Evolutionary conservation across 345 rosid genomes (phyloP).

Genomic region (Pistacia atlantica): DNA sequence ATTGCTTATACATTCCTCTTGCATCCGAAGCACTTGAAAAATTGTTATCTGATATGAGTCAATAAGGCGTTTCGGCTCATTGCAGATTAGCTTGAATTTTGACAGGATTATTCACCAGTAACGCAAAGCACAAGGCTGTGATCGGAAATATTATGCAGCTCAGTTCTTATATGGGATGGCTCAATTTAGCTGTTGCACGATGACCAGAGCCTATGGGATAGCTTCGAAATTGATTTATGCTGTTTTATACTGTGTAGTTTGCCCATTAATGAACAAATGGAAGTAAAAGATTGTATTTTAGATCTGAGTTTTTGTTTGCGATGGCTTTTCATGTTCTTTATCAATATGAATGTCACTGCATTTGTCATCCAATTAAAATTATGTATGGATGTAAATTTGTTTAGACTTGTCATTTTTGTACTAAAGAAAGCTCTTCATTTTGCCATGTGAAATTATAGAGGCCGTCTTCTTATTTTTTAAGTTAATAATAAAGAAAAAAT

Average conservation of each 20-base stretch:
- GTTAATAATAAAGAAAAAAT: no score
- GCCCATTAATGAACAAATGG: neutral
- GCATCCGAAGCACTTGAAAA: conserved; percentile 66
- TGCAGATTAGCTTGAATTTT: neutral
- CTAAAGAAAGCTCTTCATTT: no score
- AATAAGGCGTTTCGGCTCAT: conserved; percentile 16
- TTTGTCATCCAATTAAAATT: no score
- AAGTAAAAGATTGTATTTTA: neutral
- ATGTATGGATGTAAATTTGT: no score
- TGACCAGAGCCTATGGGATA: neutral
- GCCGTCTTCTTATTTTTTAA: no score
- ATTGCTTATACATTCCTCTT: conserved; percentile 79
- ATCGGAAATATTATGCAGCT: neutral
- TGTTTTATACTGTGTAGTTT: neutral
- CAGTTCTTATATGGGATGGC: neutral
- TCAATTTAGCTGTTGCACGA: neutral
- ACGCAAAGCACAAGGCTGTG: neutral
- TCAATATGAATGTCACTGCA: no score
- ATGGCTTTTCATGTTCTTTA: no score
- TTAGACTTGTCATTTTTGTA: no score
- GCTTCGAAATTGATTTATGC: neutral
- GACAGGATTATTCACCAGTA: neutral
- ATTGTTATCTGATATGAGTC: conserved; percentile 62
- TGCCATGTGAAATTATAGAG: no score
- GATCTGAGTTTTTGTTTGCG: no score